A percentile compares a stretch with the other conserved stretches of the same genome.
These are phyloP conservation scores for Mucor indicus DNA, from an alignment of 371 early-diverging fungal species.

Conservation along the genomic window DNA sequence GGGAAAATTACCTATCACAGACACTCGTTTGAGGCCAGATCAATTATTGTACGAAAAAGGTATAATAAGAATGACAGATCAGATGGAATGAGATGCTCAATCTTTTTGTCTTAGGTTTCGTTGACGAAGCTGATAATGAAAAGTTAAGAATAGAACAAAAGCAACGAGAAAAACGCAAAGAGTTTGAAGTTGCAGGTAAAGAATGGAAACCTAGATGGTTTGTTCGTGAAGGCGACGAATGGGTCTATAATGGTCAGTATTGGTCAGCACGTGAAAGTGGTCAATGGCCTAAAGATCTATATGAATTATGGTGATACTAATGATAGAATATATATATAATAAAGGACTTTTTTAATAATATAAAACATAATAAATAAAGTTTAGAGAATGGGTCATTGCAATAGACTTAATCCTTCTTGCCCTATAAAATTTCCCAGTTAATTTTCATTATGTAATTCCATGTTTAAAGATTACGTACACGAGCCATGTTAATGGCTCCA, in stretches of 20 bases:
- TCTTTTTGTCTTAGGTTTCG: constrained; percentile 31
- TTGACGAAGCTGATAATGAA: constrained; percentile 79
- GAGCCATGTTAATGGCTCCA: constrained; percentile 55
- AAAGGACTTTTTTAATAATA: too few relatives aligned
- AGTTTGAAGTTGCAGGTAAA: constrained; percentile 61
- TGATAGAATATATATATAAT: too few relatives aligned
- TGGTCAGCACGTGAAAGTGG: constrained; percentile 66
- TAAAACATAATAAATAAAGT: too few relatives aligned
- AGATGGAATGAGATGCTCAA: too few relatives aligned
- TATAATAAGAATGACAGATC: constrained; percentile 1
- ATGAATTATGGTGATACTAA: constrained; percentile 27
- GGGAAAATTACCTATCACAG: constrained; percentile 78
- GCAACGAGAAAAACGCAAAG: constrained; percentile 78
- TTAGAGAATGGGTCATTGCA: neutral
- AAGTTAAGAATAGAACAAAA: constrained; percentile 85
- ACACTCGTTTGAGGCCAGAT: constrained; percentile 89
- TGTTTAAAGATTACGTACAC: too few relatives aligned
- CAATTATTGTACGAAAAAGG: constrained; percentile 83
- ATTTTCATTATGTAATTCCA: too few relatives aligned
- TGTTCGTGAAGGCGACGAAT: constrained; percentile 49
- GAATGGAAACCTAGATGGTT: constrained; percentile 84
- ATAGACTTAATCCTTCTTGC: constrained; percentile 7
- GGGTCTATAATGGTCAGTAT: constrained; percentile 81
- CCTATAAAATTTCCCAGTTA: too few relatives aligned
- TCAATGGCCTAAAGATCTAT: constrained; percentile 33